A percentile compares a stretch with the other conserved stretches of the same genome.
These are phyloP conservation scores for Marasmius sp. DNA, from an alignment of 1,284 basidiomycete species.

Conservation along the genomic window DNA sequence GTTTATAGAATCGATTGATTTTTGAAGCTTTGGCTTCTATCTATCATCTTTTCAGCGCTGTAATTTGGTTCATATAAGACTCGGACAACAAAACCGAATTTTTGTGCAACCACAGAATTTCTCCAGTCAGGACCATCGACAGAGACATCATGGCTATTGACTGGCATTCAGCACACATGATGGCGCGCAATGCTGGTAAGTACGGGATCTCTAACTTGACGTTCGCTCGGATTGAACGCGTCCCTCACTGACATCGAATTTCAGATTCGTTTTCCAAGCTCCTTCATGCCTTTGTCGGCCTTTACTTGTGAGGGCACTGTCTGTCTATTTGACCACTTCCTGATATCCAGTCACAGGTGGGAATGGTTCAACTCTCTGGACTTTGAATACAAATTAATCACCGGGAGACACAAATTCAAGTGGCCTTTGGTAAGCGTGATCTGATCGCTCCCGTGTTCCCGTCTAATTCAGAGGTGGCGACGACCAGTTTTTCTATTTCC, in stretches of 20 bases:
- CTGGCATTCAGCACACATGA: conserved; percentile 55
- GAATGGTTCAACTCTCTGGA: conserved; percentile 61
- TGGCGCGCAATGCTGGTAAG: conserved; percentile 50
- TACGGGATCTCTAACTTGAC: conserved; percentile 3
- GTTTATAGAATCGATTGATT: too few relatives aligned
- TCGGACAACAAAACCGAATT: too few relatives aligned
- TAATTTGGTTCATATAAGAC: too few relatives aligned
- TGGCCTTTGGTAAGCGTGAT: conserved; percentile 54
- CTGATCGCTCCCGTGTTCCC: background rate
- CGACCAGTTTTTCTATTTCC: conserved; percentile 67
- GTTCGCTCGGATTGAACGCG: background rate
- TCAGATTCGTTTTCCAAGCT: conserved; percentile 61
- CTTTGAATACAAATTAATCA: conserved; percentile 67
- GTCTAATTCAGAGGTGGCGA: background rate
- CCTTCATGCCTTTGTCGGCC: conserved; percentile 64
- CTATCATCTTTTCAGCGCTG: too few relatives aligned
- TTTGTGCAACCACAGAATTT: too few relatives aligned
- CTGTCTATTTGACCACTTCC: background rate
- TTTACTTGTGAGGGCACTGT: conserved; percentile 51
- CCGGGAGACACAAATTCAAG: conserved; percentile 55
- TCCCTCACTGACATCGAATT: background rate
- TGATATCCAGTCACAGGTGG: conserved; percentile 39
- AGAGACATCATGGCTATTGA: conserved; percentile 22
- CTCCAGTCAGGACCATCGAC: too few relatives aligned
- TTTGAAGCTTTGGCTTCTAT: too few relatives aligned